Base-by-base conservation (phyloP, 345 rosid genomes). In the Gossypium raimondii region DNA sequence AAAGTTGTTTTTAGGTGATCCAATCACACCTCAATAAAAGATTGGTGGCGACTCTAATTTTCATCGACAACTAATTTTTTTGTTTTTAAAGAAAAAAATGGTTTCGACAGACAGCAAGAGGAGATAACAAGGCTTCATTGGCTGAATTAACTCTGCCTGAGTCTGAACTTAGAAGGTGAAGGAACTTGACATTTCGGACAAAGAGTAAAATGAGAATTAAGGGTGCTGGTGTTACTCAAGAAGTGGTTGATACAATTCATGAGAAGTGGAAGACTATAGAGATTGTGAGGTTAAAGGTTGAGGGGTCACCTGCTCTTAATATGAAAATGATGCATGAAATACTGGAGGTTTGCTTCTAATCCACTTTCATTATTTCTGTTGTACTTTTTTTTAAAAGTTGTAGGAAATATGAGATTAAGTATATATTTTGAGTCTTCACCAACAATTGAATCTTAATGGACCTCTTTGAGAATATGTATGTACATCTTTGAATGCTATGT, bases 251-350 rank as follows among this genome's bases (percentile, higher is more conserved):
- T 74, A 79, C 83, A 3, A 89, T 94, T 81, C 89, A 84, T 41
- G 93, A 89, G 73, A 87, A 77, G 74, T 90, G 98, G 98, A 90
- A 87, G 80, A 77, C 87, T 0, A 79, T 86, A 0, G 97, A 94
- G 88, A 84, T 94, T 63, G 97, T 91, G 72, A 88, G 93, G 77
- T 79, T 94, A 67, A 94, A 91, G 84, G 79, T 92, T 69, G 97
- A 94, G 80, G 97, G 97, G 61, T 76, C 89, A 14, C 83, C 85
- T 52, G 98, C 98, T 0, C 95, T 94, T 68, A 94, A 94, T 83
- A 94, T 90, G 98, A 89, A 80, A 84, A 82, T 89, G 81, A 84
- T 87, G 87, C 98, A 94, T 74, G 97, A 94, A 82, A 89, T 94
- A 47, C 74, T 94, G 74, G 97, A 94, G 97, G 98, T 94, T 68